A percentile compares a stretch with the other conserved stretches of the same genome.
These are phyloP conservation scores for Chrysoporthe austroafricana DNA, from an alignment of 2,329 filamentous ascomycete species.

Conservation along the genomic window DNA sequence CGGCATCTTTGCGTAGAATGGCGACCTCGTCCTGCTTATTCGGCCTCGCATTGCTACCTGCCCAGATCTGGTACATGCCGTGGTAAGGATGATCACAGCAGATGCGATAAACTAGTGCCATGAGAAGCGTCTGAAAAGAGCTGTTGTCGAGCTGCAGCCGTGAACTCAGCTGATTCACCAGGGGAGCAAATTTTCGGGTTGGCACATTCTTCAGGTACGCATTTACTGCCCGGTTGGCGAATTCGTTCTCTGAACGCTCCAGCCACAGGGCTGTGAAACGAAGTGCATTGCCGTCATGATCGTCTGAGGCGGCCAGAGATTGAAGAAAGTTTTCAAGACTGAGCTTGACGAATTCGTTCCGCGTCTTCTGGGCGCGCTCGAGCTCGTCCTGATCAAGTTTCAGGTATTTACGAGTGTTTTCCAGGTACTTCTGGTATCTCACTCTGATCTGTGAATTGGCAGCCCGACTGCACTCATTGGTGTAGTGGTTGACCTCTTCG, in stretches of 20 bases:
- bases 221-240: conserved; percentile 77
- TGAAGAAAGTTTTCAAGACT: conserved; percentile 93
- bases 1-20: conserved; percentile 73
- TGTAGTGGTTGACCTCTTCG: conserved; percentile 65
- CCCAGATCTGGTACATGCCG: conserved; percentile 96
- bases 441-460: conserved; percentile 61
- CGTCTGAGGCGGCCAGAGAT: conserved; percentile 81
- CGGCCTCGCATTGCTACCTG: conserved; percentile 71
- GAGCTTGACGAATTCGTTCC: conserved; percentile 82
- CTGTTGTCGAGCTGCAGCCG: conserved; percentile 73
- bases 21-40: conserved; percentile 76
- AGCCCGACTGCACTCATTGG: conserved; percentile 11
- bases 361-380: conserved; percentile 73
- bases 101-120: conserved; percentile 76
- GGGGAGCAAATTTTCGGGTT: conserved; percentile 85
- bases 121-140: conserved; percentile 77
- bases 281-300: conserved; percentile 85
- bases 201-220: conserved; percentile 74
- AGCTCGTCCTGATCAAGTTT: conserved; percentile 89
- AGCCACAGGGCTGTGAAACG: conserved; percentile 95
- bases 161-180: conserved; percentile 98
- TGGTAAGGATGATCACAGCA: conserved; percentile 95
- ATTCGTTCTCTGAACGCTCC: conserved; percentile 75
- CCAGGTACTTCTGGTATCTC: conserved; percentile 63
- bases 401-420: conserved; percentile 84